Conservation (phyloP, 2,329 filamentous ascomycete species). For the Aspergillus versicolor region DNA sequence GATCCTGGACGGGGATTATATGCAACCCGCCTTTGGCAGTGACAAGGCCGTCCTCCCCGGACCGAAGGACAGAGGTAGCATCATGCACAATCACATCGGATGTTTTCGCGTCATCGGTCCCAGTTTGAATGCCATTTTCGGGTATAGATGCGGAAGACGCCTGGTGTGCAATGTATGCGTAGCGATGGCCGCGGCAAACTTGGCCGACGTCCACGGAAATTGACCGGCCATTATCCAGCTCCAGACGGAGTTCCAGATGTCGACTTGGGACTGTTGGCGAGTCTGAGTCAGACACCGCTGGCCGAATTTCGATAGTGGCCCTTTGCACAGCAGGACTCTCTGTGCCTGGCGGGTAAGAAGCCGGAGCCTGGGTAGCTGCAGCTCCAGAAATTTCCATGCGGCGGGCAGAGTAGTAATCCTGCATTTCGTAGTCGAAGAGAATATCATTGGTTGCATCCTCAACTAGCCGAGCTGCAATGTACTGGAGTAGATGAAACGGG, state of each 20-base stretch:
- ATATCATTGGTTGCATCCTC: constrained; percentile 4
- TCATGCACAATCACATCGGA: not conserved
- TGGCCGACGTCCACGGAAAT: constrained; percentile 22
- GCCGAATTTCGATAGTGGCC: not conserved
- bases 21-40: constrained; percentile 18
- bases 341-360: not conserved
- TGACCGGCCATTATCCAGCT: constrained; percentile 8
- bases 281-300: not conserved
- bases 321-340: not conserved
- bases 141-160: rapidly evolving
- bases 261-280: not conserved
- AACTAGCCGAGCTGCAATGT: constrained; percentile 17
- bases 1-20: constrained; percentile 16
- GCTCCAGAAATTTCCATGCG: not conserved
- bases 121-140: not conserved
- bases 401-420: constrained; percentile 19
- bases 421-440: constrained; percentile 20
- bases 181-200: constrained; percentile 23
- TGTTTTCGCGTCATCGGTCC: not conserved
- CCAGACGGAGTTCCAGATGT: constrained; percentile 10
- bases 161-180: constrained; percentile 15
- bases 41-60: constrained; percentile 6
- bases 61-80: not conserved
- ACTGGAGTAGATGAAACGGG: constrained; percentile 22
- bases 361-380: not conserved